Evolutionary conservation across 179 eudicot species (phyloP), one percentile per base, ranked within the genome.

Genomic region (Sideroxylon spinosum): DNA sequence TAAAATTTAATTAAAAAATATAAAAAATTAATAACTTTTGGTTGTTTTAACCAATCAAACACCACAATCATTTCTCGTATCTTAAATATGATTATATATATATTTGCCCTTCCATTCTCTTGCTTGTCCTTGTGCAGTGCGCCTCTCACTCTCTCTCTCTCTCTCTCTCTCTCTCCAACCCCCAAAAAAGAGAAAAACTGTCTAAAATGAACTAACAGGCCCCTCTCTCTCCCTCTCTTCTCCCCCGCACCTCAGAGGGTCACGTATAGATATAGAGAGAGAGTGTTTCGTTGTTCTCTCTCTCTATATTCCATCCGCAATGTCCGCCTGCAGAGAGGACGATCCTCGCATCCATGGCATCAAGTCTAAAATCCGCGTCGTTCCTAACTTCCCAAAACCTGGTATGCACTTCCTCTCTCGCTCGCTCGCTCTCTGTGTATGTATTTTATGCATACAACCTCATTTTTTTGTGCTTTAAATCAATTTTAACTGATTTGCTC

Each of bases 301-400:
- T 60, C 72, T 57, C 69, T 62, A 55, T 74, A 16, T 61, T 71
- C 52, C 76, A 63, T 73, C 81, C 52, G 77, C 86, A 87, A 87
- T 87, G 92, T 85, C 92, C 77, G 84, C 76, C 26, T 77, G 75
- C 70, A 81, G 76, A 55, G 87, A 82, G 14, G 89, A 78, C 23
- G 91, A 89, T 78, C 86, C 91, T 84, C 90, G 93, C 19, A 63
- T 90, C 76, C 77, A 73, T 11, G 81, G 78, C 78, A 90, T 90
- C 79, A 84, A 84, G 79, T 82, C 86, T 29, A 65, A 78, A 87
- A 90, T 90, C 81, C 78, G 93, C 13, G 91, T 88, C 46, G 77
- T 90, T 8, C 93, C 91, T 10, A 62, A 88, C 86, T 90, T 90
- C 70, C 93, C 93, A 48, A 88, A 88, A 80, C 89, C 93, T 37